A percentile compares a stretch with the other conserved stretches of the same genome.
Conservation (phyloP, 2,329 filamentous ascomycete genomes). For the Iodosphaeria phyllophila region DNA sequence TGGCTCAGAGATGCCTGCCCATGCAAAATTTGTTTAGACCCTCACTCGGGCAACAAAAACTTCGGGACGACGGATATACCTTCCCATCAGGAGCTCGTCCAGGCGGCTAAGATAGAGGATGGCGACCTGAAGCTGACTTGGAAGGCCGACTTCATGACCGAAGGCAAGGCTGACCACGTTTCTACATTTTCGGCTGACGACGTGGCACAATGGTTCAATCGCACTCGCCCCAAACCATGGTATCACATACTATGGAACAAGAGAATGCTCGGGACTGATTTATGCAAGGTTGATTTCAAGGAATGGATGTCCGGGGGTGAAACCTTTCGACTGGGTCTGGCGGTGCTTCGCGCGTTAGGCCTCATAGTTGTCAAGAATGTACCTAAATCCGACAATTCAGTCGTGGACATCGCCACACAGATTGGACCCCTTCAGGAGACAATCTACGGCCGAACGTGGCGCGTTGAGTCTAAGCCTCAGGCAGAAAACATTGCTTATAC, state of each 20-base stretch:
- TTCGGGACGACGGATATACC: conserved; percentile 50
- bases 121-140: conserved; percentile 40
- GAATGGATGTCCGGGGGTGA: conserved; percentile 47
- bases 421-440: conserved; percentile 70
- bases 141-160: conserved; percentile 22
- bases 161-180: conserved; percentile 8
- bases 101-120: conserved; percentile 13
- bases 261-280: conserved; percentile 16
- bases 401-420: conserved; percentile 47
- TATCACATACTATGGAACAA: conserved; percentile 22
- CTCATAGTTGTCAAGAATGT: conserved; percentile 62
- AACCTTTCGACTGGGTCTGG: conserved; percentile 41
- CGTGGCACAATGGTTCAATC: conserved; percentile 15
- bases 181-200: conserved; percentile 15
- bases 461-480: conserved; percentile 63
- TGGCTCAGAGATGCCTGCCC: conserved; percentile 38
- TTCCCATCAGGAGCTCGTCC: conserved; percentile 15
- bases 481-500: conserved; percentile 92
- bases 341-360: conserved; percentile 45
- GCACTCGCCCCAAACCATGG: conserved; percentile 19
- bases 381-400: conserved; percentile 45
- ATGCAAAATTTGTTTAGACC: conserved; percentile 36
- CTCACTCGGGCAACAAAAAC: conserved; percentile 39
- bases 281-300: conserved; percentile 44
- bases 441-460: conserved; percentile 83